These are phyloP conservation scores for Xylariaceae sp. DNA, from an alignment of 2,329 filamentous ascomycete species.

Conservation along the genomic window DNA sequence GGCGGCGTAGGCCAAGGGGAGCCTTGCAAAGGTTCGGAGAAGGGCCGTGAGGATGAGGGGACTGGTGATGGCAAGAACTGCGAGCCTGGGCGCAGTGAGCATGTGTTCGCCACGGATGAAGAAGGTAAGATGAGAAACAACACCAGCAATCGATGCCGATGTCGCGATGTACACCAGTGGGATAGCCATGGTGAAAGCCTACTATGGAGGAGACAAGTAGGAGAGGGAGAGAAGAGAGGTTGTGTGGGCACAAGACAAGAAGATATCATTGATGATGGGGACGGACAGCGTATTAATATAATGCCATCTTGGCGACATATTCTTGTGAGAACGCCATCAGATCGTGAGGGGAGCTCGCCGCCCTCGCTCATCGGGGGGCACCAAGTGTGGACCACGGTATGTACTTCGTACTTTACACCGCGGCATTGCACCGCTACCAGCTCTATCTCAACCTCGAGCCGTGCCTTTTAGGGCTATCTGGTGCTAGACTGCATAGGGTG, in stretches of 20 bases:
- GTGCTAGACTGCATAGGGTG: background rate
- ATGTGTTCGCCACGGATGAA: conserved; percentile 20
- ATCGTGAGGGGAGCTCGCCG: too few relatives aligned
- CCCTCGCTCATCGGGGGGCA: too few relatives aligned
- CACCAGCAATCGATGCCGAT: conserved; percentile 8
- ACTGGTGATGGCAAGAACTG: conserved; percentile 7
- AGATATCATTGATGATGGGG: background rate
- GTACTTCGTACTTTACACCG: background rate
- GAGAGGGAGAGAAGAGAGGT: background rate
- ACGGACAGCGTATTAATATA: background rate
- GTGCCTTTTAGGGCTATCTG: background rate
- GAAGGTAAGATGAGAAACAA: conserved; percentile 14
- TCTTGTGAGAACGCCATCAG: too few relatives aligned
- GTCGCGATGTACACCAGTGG: conserved; percentile 1
- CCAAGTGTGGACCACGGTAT: too few relatives aligned
- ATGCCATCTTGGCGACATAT: too few relatives aligned
- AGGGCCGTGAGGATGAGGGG: conserved; percentile 2
- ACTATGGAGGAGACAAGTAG: background rate
- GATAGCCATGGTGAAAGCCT: conserved; percentile 6
- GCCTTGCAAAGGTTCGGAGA: conserved; percentile 2
- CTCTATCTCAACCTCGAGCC: background rate
- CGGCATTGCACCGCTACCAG: background rate
- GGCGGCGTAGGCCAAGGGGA: conserved; percentile 4
- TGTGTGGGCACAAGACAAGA: background rate
- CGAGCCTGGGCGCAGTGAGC: conserved; percentile 12